Evolutionary conservation across 1,284 basidiomycete genomes (phyloP).

Genomic region (Uromyces viciae-fabae): DNA sequence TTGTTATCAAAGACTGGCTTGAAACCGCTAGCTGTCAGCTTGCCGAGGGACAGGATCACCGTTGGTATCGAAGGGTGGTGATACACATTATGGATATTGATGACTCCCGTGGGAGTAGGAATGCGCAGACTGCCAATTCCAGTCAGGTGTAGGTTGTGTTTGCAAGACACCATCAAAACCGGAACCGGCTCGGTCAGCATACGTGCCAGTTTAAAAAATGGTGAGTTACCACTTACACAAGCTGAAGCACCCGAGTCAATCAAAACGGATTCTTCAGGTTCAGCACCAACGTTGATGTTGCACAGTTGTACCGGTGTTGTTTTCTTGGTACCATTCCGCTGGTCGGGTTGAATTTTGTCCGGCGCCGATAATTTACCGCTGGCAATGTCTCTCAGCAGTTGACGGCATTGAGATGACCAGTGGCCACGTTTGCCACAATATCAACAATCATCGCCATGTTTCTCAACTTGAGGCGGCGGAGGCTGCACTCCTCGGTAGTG

Average conservation of each 20-base stretch:
- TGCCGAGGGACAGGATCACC: not conserved
- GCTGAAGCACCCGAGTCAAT: slow-evolving; percentile 3
- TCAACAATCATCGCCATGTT: not conserved
- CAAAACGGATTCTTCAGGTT: not conserved
- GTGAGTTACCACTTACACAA: slow-evolving; percentile 1
- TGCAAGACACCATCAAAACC: not conserved
- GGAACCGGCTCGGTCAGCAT: not conserved
- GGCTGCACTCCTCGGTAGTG: not conserved
- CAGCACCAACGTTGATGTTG: not conserved
- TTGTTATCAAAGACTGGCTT: not conserved
- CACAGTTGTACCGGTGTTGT: not conserved
- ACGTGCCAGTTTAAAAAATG: not conserved
- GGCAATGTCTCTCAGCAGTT: not conserved
- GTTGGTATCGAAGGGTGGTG: not conserved
- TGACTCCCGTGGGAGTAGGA: not conserved
- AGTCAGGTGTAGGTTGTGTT: not conserved
- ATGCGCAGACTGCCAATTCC: not conserved
- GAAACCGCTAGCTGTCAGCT: not conserved
- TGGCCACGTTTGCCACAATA: not conserved
- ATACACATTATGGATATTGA: not conserved
- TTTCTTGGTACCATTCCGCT: not conserved
- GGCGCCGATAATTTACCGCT: not conserved
- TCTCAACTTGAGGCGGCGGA: not conserved
- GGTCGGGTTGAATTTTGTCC: not conserved
- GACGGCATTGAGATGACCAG: not conserved